Conservation (phyloP, 176 grass and related monocot genomes). For the Carex scoparia region DNA sequence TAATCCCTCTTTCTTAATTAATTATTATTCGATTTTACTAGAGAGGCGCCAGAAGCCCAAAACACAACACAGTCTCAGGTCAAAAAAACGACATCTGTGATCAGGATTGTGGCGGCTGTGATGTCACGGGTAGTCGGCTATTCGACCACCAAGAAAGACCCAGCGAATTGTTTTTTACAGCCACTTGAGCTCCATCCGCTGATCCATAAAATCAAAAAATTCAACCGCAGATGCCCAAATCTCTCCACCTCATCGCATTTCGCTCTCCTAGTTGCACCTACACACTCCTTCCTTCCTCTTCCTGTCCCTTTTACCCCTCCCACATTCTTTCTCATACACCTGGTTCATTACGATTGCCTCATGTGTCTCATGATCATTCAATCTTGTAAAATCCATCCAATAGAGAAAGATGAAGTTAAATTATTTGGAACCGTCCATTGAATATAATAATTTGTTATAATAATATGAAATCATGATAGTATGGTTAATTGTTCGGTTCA, state of each 20-base stretch:
- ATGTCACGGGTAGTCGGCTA: background rate
- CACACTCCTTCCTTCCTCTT: background rate
- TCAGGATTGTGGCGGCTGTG: background rate
- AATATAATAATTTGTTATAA: too few relatives aligned
- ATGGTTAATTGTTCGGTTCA: background rate
- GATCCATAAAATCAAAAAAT: background rate
- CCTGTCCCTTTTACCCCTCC: background rate
- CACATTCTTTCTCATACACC: background rate
- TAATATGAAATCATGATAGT: too few relatives aligned
- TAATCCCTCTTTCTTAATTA: too few relatives aligned
- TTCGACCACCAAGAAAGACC: background rate
- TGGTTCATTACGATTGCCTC: background rate
- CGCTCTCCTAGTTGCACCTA: slow-evolving; percentile 4
- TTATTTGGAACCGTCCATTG: too few relatives aligned
- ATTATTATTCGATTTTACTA: too few relatives aligned
- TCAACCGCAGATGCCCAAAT: slow-evolving; percentile 12
- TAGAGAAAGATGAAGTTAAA: too few relatives aligned
- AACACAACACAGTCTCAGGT: too few relatives aligned
- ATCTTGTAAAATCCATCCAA: too few relatives aligned
- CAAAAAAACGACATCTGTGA: too few relatives aligned
- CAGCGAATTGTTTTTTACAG: background rate
- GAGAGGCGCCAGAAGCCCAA: background rate
- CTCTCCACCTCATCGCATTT: background rate
- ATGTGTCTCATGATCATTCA: too few relatives aligned
- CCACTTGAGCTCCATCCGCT: background rate